A percentile compares a stretch with the other conserved stretches of the same genome.
Conservation (phyloP, 176 grass and related monocot genomes). For the Triticum dicoccoides region DNA sequence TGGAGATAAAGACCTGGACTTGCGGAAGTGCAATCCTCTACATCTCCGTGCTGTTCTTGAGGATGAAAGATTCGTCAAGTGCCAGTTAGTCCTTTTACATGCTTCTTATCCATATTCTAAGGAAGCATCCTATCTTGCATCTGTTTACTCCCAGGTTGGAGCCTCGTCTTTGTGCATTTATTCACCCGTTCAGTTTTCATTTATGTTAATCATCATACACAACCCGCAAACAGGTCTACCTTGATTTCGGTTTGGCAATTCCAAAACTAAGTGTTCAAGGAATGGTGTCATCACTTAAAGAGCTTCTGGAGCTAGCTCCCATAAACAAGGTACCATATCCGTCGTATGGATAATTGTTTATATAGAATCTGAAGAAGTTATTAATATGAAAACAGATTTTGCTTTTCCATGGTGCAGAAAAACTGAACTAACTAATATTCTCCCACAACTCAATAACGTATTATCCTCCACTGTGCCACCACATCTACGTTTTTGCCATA, state of each 20-base stretch:
- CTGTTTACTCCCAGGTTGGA: conserved; percentile 91
- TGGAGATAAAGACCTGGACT: conserved; percentile 94
- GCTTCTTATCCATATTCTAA: conserved; percentile 98
- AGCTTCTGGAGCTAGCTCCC: conserved; percentile 84
- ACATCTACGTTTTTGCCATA: neutral
- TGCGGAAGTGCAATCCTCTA: conserved; percentile 84
- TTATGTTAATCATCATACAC: conserved; percentile 14
- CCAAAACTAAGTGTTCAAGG: conserved; percentile 98
- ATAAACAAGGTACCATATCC: conserved; percentile 70
- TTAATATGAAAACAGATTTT: neutral
- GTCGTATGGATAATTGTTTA: conserved; percentile 15
- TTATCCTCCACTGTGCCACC: neutral
- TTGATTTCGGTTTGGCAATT: conserved; percentile 97
- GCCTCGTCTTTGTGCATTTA: neutral
- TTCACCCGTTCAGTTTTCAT: conserved; percentile 9
- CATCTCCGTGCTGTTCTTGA: conserved; percentile 81
- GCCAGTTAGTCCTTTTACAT: conserved; percentile 92
- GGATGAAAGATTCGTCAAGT: conserved; percentile 73
- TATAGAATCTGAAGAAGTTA: neutral
- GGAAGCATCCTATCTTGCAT: conserved; percentile 99
- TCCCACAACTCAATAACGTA: neutral
- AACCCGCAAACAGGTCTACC: conserved; percentile 66
- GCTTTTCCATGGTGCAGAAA: neutral
- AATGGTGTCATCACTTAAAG: conserved; percentile 81
- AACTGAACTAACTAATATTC: neutral